phyloP scores from a whole-genome alignment of 169 alveolate species.

The Cyclospora cayetanensis region DNA sequence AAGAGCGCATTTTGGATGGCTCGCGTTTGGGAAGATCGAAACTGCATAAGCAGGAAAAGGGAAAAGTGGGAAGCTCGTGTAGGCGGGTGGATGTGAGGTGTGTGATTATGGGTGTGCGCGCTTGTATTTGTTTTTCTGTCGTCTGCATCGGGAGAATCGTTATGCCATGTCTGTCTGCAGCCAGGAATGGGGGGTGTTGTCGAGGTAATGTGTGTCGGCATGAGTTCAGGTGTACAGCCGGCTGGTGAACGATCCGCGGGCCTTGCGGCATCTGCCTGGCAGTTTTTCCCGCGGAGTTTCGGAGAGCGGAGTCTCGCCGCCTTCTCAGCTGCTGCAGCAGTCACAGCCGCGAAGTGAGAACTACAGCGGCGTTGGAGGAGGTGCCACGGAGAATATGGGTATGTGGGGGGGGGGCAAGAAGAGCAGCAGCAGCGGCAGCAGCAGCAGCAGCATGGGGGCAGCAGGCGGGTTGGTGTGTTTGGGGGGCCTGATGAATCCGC shows the following conservation, averaged over 20 bases:
- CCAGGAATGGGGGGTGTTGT: too few species aligned
- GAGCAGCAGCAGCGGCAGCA: constrained; percentile 51
- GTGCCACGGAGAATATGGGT: not conserved
- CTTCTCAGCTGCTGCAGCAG: constrained; percentile 19
- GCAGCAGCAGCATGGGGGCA: not conserved
- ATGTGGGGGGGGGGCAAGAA: not conserved
- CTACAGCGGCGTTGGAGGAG: not conserved
- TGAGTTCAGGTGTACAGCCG: constrained; percentile 56
- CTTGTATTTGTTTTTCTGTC: not conserved
- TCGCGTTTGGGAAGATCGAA: too few species aligned
- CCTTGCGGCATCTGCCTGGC: constrained; percentile 41
- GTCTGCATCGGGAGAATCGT: not conserved
- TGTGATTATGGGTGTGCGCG: not conserved
- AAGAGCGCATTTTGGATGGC: too few species aligned
- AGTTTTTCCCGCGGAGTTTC: not conserved
- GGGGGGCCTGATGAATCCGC: not conserved
- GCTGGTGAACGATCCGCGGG: constrained; percentile 58
- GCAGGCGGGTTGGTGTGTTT: not conserved
- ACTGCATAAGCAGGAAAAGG: too few species aligned
- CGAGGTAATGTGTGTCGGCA: not conserved
- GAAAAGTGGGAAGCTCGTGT: not conserved
- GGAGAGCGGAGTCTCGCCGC: not conserved
- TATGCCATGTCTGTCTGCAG: too few species aligned
- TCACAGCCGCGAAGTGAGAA: not conserved
- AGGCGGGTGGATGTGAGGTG: not conserved